Evolutionary conservation across 495 filamentous ascomycete species (phyloP).

Genomic region (Lasiosphaeria ovina): DNA sequence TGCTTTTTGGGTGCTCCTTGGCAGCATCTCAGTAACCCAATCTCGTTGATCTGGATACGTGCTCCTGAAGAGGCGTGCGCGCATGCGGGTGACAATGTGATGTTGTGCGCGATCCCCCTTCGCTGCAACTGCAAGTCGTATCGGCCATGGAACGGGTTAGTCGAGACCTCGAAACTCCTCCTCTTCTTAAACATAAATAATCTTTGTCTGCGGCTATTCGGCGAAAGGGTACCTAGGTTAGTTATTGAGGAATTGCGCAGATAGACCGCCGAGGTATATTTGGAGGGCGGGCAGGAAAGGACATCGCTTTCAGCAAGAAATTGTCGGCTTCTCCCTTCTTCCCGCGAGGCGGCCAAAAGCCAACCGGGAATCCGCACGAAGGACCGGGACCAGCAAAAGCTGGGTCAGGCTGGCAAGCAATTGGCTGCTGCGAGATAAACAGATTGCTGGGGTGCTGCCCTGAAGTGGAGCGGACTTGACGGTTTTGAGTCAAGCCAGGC

Average conservation of each 20-base stretch:
- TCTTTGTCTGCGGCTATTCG: background rate
- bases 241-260: background rate
- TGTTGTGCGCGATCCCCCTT: slow-evolving; percentile 16
- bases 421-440: background rate
- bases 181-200: background rate
- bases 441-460: background rate
- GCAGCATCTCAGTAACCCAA: background rate
- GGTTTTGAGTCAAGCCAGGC: slow-evolving; percentile 8
- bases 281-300: background rate
- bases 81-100: slow-evolving; percentile 10
- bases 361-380: background rate
- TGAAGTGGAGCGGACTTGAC: background rate
- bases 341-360: background rate
- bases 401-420: background rate
- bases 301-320: background rate
- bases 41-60: background rate
- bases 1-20: slow-evolving; percentile 1
- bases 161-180: slow-evolving; percentile 4
- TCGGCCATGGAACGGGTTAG: slow-evolving; percentile 10
- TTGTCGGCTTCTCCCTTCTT: background rate
- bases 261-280: background rate
- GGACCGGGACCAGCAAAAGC: background rate
- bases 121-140: slow-evolving; percentile 22
- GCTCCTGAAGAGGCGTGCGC: background rate
- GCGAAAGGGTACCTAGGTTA: background rate